A percentile compares a stretch with the other conserved stretches of the same genome.
Conservation (phyloP, 2,329 filamentous ascomycete species). For the Talaromyces sp. region DNA sequence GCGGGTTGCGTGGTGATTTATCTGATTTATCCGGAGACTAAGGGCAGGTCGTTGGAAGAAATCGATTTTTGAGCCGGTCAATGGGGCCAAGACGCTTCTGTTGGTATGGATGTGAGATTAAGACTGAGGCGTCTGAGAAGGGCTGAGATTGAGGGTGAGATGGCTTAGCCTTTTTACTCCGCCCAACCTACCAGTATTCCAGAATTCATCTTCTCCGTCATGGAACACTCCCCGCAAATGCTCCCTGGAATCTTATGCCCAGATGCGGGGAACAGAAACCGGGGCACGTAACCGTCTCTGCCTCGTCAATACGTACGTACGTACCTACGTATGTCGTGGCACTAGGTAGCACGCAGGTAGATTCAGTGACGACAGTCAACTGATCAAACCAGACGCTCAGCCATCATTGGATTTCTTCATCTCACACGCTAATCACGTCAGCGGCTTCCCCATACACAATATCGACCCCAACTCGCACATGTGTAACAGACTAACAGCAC, state of each 20-base stretch:
- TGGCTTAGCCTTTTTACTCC: not conserved
- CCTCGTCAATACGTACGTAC: not conserved
- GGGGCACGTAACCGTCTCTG: not conserved
- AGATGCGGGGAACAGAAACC: not conserved
- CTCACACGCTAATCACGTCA: not conserved
- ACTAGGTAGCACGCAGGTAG: not conserved
- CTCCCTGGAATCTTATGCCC: not conserved
- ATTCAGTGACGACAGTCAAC: not conserved
- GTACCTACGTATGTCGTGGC: not conserved
- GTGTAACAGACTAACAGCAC: not conserved
- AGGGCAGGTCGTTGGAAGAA: conserved; percentile 29
- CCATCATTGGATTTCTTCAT: not conserved
- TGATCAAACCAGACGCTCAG: not conserved
- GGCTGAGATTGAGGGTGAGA: not conserved
- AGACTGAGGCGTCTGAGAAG: not conserved
- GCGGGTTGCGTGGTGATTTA: conserved; percentile 45
- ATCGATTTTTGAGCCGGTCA: conserved; percentile 20
- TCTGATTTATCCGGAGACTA: conserved; percentile 36
- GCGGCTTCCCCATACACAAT: not conserved
- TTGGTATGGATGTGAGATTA: not conserved
- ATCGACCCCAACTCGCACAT: not conserved
- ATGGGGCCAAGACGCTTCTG: not conserved
- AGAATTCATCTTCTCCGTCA: not conserved
- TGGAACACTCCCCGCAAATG: not conserved
- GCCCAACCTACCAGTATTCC: not conserved